A percentile compares a stretch with the other conserved stretches of the same genome.
These are phyloP conservation scores for Torulaspora quercuum DNA, from an alignment of 805 yeast species.

Conservation along the genomic window DNA sequence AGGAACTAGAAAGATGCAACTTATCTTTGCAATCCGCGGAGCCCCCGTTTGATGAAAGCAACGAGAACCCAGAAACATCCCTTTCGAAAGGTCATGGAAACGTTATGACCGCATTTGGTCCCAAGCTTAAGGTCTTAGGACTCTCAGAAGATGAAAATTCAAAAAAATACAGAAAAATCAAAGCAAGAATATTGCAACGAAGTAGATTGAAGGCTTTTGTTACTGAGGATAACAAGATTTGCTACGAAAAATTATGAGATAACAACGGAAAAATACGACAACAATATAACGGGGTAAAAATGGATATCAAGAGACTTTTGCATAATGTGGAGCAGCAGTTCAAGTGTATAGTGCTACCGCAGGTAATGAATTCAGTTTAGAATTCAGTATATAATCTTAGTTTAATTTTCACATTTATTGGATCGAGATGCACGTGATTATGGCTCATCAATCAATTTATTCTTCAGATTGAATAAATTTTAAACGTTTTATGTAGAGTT, in stretches of 20 bases:
- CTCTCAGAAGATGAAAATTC: not conserved
- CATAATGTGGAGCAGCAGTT: too few species aligned
- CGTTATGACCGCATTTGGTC: constrained; percentile 4
- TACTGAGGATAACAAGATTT: constrained; percentile 27
- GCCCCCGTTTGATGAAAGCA: constrained; percentile 2
- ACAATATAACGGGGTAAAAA: constrained; percentile 2
- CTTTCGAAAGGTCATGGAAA: constrained; percentile 9
- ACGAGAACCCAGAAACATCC: constrained; percentile 2
- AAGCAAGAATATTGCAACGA: constrained; percentile 17
- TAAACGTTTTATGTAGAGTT: too few species aligned
- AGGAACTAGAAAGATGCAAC: constrained; percentile 22
- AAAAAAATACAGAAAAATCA: constrained; percentile 7
- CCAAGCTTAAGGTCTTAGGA: not conserved
- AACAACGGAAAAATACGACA: constrained; percentile 1
- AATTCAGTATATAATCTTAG: too few species aligned
- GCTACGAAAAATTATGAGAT: constrained; percentile 25
- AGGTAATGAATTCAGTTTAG: too few species aligned
- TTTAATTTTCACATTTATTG: too few species aligned
- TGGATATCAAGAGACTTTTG: constrained; percentile 1
- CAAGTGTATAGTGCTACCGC: too few species aligned
- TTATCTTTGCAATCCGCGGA: constrained; percentile 10
- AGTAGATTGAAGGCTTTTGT: constrained; percentile 26
- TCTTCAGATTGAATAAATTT: too few species aligned
- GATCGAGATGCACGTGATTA: too few species aligned
- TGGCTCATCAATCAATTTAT: too few species aligned